A percentile compares a stretch with the other conserved stretches of the same genome.
Conservation (phyloP, 2,329 filamentous ascomycete species). For the Magnaporthales sp. region DNA sequence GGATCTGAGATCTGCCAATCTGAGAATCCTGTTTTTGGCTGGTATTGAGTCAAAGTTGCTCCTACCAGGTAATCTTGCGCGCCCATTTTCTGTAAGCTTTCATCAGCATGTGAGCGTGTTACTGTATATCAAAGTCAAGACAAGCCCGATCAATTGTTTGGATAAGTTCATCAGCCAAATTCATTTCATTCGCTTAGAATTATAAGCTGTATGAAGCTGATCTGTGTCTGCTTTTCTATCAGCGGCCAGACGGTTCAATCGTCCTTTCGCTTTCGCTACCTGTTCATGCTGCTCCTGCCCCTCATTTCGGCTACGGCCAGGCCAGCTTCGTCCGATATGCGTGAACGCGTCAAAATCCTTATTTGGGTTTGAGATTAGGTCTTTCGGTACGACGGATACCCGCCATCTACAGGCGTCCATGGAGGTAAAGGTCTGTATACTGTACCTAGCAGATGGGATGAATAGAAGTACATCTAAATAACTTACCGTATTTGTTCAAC, state of each 20-base stretch:
- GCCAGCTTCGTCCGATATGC: neutral
- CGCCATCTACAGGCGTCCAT: neutral
- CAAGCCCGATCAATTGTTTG: neutral
- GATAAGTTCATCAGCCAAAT: neutral
- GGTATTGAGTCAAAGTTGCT: too few relatives aligned
- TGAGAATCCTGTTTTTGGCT: too few relatives aligned
- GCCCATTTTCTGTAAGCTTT: neutral
- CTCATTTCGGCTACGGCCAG: neutral
- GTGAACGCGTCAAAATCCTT: neutral
- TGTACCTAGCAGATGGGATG: too few relatives aligned
- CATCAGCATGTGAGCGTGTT: neutral
- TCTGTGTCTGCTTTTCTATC: neutral
- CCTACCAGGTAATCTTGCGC: neutral
- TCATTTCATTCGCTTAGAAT: neutral
- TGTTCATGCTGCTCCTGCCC: neutral
- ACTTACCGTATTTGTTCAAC: neutral
- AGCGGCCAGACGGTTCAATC: neutral
- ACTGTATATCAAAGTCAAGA: neutral
- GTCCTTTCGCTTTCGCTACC: neutral
- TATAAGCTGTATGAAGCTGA: neutral
- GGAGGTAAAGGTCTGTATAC: neutral
- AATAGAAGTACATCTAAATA: too few relatives aligned
- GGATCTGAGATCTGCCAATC: neutral
- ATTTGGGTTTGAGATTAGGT: neutral
- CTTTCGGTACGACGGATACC: neutral